phyloP scores from a whole-genome alignment of 257 asterid genomes.

The Anisodus tanguticus region DNA sequence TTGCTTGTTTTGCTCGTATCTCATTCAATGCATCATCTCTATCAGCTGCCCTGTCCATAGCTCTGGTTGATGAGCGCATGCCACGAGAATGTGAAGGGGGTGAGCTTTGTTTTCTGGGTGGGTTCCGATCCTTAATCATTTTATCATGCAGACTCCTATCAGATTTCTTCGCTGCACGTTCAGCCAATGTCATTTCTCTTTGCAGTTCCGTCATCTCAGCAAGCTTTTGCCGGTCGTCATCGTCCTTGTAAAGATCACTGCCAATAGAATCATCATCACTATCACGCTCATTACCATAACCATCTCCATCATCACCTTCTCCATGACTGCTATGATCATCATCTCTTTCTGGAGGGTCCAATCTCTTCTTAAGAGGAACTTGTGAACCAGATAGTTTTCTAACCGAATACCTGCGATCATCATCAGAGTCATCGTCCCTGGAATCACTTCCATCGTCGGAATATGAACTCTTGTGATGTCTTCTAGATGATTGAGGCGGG shows the following conservation, averaged over 20 bases:
- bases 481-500: conserved; percentile 70
- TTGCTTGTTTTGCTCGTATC: conserved; percentile 69
- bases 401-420: conserved; percentile 69
- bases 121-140: conserved; percentile 45
- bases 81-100: conserved; percentile 73
- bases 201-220: conserved; percentile 86
- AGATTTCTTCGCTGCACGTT: conserved; percentile 85
- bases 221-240: conserved; percentile 85
- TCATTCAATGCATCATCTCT: conserved; percentile 66
- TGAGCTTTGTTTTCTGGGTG: conserved; percentile 67
- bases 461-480: conserved; percentile 62
- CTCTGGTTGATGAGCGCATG: conserved; percentile 68
- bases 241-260: conserved; percentile 91
- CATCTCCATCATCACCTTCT: conserved; percentile 64
- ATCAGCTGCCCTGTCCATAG: conserved; percentile 85
- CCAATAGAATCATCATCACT: conserved; percentile 96
- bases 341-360: conserved; percentile 76
- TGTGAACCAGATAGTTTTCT: conserved; percentile 80
- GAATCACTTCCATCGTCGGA: conserved; percentile 89
- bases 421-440: conserved; percentile 83
- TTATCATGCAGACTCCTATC: conserved; percentile 81
- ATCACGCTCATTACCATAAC: conserved; percentile 55
- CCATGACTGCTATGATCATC: conserved; percentile 66
- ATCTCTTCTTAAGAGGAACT: conserved; percentile 90
- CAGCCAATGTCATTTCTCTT: conserved; percentile 84